These are phyloP conservation scores for Dendrobium nobile DNA, from an alignment of 106 monocot genomes.

Conservation along the genomic window DNA sequence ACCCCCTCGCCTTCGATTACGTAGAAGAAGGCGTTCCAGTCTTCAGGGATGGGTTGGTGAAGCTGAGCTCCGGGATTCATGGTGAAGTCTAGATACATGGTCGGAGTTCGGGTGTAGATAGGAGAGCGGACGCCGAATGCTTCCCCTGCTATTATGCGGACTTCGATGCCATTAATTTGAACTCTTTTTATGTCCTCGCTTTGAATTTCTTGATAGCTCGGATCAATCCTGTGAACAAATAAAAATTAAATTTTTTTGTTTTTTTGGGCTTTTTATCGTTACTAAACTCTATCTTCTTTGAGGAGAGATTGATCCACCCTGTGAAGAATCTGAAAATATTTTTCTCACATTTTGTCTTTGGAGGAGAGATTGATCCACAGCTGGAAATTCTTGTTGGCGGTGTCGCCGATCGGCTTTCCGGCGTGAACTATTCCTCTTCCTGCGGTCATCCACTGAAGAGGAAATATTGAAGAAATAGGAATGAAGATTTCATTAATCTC, in stretches of 20 bases:
- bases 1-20: conserved; percentile 65
- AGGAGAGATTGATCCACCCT: no score
- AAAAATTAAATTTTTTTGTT: no score
- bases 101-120: conserved; percentile 68
- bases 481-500: not conserved
- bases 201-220: conserved; percentile 63
- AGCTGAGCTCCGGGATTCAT: conserved; percentile 36
- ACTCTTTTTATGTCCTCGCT: conserved; percentile 48
- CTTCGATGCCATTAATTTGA: conserved; percentile 33
- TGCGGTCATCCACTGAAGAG: conserved; percentile 79
- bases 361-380: conserved; percentile 95
- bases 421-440: conserved; percentile 78
- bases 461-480: not conserved
- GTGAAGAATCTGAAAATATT: no score
- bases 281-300: no score
- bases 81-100: conserved; percentile 76
- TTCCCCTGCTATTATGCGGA: conserved; percentile 72
- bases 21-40: conserved; percentile 74
- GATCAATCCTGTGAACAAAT: conserved; percentile 48
- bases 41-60: conserved; percentile 36
- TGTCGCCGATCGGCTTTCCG: conserved; percentile 55
- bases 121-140: conserved; percentile 56
- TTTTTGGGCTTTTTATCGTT: no score
- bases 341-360: conserved; percentile 61
- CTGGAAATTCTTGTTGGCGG: conserved; percentile 58